phyloP scores from a whole-genome alignment of 1,139 yeast species.

The Geotrichum fermentans region DNA sequence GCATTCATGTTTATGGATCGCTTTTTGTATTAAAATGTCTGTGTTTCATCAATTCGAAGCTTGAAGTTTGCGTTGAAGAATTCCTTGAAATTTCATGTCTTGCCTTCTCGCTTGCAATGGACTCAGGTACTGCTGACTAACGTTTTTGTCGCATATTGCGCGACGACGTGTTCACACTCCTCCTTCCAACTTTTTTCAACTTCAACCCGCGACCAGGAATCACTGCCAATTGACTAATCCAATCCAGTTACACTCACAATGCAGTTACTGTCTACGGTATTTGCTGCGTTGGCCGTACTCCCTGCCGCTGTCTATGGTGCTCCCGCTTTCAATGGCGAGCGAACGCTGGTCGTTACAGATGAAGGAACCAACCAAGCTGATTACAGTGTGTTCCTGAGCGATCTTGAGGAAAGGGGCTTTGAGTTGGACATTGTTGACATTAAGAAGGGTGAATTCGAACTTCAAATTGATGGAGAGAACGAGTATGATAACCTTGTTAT shows the following conservation, averaged over 20 bases:
- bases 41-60: no score
- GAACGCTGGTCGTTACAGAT: slow-evolving; percentile 29
- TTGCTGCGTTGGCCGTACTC: slow-evolving; percentile 10
- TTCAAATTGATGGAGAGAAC: slow-evolving; percentile 44
- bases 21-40: no score
- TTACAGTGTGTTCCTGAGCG: slow-evolving; percentile 35
- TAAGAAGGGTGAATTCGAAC: slow-evolving; percentile 34
- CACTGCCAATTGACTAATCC: neutral
- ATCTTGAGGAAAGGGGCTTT: slow-evolving; percentile 34
- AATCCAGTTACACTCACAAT: no score
- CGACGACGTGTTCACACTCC: slow-evolving; percentile 14
- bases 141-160: neutral
- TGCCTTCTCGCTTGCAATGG: no score
- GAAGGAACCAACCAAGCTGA: slow-evolving; percentile 26
- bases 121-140: no score
- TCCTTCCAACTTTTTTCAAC: neutral
- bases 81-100: no score
- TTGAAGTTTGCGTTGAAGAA: no score
- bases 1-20: no score
- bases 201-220: neutral
- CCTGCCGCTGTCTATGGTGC: slow-evolving; percentile 22
- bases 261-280: slow-evolving; percentile 14
- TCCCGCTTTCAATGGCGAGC: slow-evolving; percentile 26
- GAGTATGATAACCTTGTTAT: slow-evolving; percentile 51
- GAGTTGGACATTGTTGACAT: slow-evolving; percentile 32